Evolutionary conservation across 1,284 basidiomycete genomes (phyloP).

Genomic region (Pascua guehoae): DNA sequence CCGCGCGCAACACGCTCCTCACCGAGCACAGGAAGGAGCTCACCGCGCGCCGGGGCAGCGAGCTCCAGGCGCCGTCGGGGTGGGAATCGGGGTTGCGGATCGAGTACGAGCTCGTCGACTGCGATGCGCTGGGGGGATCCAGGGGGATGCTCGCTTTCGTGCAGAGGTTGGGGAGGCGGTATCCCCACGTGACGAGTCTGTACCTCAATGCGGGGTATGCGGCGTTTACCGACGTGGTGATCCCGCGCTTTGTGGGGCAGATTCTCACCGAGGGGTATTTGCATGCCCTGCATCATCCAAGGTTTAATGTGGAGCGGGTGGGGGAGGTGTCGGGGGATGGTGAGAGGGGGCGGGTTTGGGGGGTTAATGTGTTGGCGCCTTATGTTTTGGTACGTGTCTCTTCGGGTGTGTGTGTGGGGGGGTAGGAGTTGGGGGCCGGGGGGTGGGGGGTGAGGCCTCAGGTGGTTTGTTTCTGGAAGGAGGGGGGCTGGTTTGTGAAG

Average conservation of each 20-base stretch:
- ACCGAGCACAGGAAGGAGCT: conserved; percentile 55
- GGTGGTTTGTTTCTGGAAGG: neutral
- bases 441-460: too few relatives aligned
- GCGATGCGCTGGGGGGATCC: conserved; percentile 55
- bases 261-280: conserved; percentile 52
- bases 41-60: conserved; percentile 45
- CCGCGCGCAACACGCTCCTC: conserved; percentile 59
- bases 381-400: conserved; percentile 66
- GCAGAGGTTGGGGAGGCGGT: conserved; percentile 59
- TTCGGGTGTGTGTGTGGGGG: too few relatives aligned
- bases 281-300: conserved; percentile 57
- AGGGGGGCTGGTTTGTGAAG: neutral
- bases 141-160: conserved; percentile 64
- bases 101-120: conserved; percentile 62
- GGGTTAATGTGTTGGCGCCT: conserved; percentile 79
- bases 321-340: conserved; percentile 64
- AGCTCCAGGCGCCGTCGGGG: conserved; percentile 47
- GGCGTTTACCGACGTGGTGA: conserved; percentile 57
- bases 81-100: conserved; percentile 65
- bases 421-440: too few relatives aligned
- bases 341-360: conserved; percentile 75
- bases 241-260: conserved; percentile 56
- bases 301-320: conserved; percentile 60
- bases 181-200: conserved; percentile 63
- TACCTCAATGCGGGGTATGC: conserved; percentile 78